phyloP scores from a whole-genome alignment of 352 stramenopile genomes.

The Phytophthora brassicae region DNA sequence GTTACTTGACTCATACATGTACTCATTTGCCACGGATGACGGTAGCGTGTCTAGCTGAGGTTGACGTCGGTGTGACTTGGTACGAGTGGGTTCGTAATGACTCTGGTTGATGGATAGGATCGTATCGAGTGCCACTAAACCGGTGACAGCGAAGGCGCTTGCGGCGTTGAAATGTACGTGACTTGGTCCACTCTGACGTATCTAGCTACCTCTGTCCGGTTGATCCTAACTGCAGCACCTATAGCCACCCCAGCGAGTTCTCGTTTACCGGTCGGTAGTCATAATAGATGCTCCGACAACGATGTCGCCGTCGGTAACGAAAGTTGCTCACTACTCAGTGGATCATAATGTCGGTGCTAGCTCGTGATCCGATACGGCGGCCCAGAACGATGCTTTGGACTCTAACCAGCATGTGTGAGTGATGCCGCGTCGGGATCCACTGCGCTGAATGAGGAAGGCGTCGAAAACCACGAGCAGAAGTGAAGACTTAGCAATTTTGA shows the following conservation, averaged over 20 bases:
- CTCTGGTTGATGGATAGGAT: conserved; percentile 57
- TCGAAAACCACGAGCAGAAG: conserved; percentile 1
- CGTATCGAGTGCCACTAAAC: conserved; percentile 58
- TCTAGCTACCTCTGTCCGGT: conserved; percentile 10
- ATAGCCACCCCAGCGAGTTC: conserved; percentile 8
- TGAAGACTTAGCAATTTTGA: neutral
- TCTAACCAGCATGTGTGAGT: neutral
- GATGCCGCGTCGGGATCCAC: conserved; percentile 8
- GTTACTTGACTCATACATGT: conserved; percentile 54
- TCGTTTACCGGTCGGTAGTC: conserved; percentile 14
- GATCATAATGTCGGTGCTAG: neutral
- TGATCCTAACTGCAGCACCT: conserved; percentile 6
- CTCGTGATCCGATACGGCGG: conserved; percentile 11
- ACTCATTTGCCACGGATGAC: conserved; percentile 46
- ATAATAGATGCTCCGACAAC: conserved; percentile 12
- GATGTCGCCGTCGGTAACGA: conserved; percentile 15
- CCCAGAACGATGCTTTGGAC: conserved; percentile 11
- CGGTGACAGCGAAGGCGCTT: conserved; percentile 50
- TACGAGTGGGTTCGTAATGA: conserved; percentile 51
- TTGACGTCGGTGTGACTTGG: conserved; percentile 47
- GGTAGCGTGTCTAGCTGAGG: conserved; percentile 44
- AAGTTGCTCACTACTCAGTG: neutral
- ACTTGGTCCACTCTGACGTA: conserved; percentile 56
- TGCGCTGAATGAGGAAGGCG: conserved; percentile 3
- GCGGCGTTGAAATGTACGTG: conserved; percentile 56